Evolutionary conservation across 257 asterid species (phyloP).

Genomic region (Fraxinus quadrangulata): DNA sequence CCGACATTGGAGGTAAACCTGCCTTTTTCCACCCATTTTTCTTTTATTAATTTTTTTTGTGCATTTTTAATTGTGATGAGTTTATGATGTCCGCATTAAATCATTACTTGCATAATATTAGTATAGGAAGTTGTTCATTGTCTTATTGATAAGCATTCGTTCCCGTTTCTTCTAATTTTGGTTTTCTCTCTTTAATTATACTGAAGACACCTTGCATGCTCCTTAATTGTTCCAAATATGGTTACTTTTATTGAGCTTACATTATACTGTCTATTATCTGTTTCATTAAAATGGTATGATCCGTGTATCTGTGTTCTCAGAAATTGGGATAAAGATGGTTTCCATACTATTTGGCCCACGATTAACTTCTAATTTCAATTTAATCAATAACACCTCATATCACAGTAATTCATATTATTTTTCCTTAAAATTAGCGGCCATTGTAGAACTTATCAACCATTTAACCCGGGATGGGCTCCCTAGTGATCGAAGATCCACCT

Average conservation of each 20-base stretch:
- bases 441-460: background rate
- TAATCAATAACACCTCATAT: background rate
- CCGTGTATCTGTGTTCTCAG: background rate
- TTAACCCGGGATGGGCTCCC: no score
- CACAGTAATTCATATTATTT: background rate
- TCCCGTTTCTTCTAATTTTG: background rate
- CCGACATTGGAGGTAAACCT: slow-evolving; percentile 65
- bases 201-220: background rate
- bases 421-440: background rate
- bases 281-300: background rate
- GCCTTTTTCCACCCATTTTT: slow-evolving; percentile 17
- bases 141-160: background rate
- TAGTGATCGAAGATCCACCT: no score
- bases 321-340: background rate
- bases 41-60: slow-evolving; percentile 6
- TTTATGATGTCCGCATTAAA: slow-evolving; percentile 10
- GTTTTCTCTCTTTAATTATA: background rate
- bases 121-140: slow-evolving; percentile 15
- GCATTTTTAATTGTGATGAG: background rate
- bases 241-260: background rate
- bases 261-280: background rate
- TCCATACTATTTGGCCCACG: background rate
- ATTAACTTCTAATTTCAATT: background rate
- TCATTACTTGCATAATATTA: slow-evolving; percentile 3
- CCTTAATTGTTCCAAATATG: slow-evolving; percentile 9